Evolutionary conservation across 352 stramenopile genomes (phyloP), one percentile per base, ranked within the genome.

Genomic region (Phytophthora kernoviae): DNA sequence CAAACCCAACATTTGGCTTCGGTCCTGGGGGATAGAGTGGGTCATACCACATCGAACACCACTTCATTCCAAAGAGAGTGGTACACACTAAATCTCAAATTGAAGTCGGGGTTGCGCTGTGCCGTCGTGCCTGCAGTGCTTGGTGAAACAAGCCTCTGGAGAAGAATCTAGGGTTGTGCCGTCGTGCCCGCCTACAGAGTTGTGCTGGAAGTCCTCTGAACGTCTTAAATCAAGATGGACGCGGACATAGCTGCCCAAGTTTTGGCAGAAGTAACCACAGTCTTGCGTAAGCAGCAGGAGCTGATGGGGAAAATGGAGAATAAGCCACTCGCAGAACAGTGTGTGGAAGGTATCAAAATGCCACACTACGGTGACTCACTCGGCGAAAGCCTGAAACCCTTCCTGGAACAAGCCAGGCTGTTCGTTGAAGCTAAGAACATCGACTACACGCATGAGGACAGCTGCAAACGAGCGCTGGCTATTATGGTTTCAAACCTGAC

Each of bases 381-480:
- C 1, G 42, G 17, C 3, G 53, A 52, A 30, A 61, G 53, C 53
- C 21, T 61, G 7, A 42, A 61, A 8, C 34, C 53, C 1, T 52
- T 61, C 15, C 24, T 53, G 22, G 53, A 54, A 15, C 53, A 61
- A 32, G 42, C 42, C 22, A 36, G 20, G 4, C 8, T 61, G 6
- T 54, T 61, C 20, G 52, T 60, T 21, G 42, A 46, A 21, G 11
- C 42, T 17, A 57, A 48, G 49, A 40, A 60, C 17, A 52, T 60
- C 18, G 42, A 53, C 42, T 60, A 60, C 24, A 52, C 32, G 32
- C 53, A 60, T 44, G 21, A 0, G 2, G 11, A 20, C 15, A 53
- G 53, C 34, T 5, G 24, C 12, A 40, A 45, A n/a, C 43, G 30
- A 24, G 41, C 47, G 6, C 33, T 54, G 0, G 53, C 42, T 22